These are phyloP conservation scores for Erucastrum elatum DNA, from an alignment of 345 rosid species.

Conservation along the genomic window DNA sequence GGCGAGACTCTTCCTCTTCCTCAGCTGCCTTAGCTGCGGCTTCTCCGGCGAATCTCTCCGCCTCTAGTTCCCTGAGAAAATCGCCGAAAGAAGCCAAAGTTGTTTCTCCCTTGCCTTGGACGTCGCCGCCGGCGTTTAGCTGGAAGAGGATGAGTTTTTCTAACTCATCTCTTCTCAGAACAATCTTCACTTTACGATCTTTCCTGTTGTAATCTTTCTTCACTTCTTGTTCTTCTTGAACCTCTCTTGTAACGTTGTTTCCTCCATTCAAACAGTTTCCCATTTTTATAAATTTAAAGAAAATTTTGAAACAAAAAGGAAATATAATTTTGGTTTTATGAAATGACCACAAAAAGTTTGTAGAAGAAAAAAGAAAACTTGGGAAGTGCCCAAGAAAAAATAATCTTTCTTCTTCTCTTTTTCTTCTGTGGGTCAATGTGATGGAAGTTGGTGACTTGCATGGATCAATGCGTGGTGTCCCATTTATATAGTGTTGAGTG, in stretches of 20 bases:
- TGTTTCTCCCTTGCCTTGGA: constrained; percentile 40
- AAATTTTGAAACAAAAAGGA: background rate
- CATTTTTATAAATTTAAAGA: constrained; percentile 9
- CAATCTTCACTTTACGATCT: constrained; percentile 39
- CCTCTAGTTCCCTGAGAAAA: constrained; percentile 45
- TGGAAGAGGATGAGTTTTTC: constrained; percentile 43
- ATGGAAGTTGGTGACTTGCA: constrained; percentile 30
- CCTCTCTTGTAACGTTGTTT: constrained; percentile 14
- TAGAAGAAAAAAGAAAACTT: constrained; percentile 37
- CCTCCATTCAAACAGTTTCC: constrained; percentile 44
- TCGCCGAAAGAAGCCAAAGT: constrained; percentile 42
- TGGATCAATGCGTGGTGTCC: constrained; percentile 22
- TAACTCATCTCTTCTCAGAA: constrained; percentile 46
- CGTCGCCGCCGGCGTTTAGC: constrained; percentile 35
- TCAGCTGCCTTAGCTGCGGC: constrained; percentile 38
- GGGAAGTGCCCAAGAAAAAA: constrained; percentile 43
- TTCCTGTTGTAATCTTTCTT: constrained; percentile 33
- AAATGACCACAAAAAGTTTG: constrained; percentile 14
- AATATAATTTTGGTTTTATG: background rate
- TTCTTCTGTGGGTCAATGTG: constrained; percentile 23
- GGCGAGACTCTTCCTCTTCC: constrained; percentile 39
- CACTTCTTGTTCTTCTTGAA: constrained; percentile 25
- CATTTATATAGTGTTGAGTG: constrained; percentile 16
- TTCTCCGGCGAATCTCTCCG: constrained; percentile 40
- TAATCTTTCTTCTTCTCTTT: constrained; percentile 24